Percentiles rank a stretch among this genome's conserved stretches.
Conservation (phyloP, 225 moss, liverwort and hornwort genomes). For the Thuidium tamariscinum region DNA sequence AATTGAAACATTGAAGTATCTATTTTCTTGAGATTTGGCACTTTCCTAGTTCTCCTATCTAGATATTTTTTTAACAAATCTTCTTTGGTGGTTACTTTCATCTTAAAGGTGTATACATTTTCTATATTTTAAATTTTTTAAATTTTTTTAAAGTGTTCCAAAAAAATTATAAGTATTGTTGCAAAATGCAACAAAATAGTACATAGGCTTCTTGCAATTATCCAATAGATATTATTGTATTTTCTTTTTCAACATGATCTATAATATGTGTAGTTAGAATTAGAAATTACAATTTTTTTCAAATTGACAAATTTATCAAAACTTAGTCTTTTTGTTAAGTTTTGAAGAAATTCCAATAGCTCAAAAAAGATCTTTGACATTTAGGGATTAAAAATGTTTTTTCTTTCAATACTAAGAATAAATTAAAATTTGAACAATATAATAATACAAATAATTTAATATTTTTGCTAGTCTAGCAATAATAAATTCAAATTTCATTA, state of each 20-base stretch:
- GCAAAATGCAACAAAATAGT: too few relatives aligned
- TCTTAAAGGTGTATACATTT: too few relatives aligned
- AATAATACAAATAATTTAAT: not conserved
- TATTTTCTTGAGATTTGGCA: too few relatives aligned
- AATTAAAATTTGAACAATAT: not conserved
- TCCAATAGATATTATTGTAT: not conserved
- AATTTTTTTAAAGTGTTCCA: too few relatives aligned
- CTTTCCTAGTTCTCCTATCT: too few relatives aligned
- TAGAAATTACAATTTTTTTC: not conserved
- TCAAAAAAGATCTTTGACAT: not conserved
- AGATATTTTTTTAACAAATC: too few relatives aligned
- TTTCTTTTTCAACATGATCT: not conserved
- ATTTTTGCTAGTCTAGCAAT: not conserved
- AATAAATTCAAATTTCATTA: not conserved
- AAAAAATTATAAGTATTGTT: too few relatives aligned
- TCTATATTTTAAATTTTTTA: too few relatives aligned
- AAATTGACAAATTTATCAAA: not conserved
- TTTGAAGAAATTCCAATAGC: not conserved
- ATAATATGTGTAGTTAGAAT: not conserved
- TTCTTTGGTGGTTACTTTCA: too few relatives aligned
- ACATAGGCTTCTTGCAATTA: too few relatives aligned
- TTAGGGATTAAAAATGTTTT: not conserved
- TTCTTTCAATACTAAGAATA: not conserved
- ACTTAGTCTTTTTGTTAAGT: not conserved
- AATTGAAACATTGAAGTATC: too few relatives aligned